A percentile compares a stretch with the other conserved stretches of the same genome.
Evolutionary conservation across 108 stramenopile species (phyloP).

Genomic region (Chaetoceros tenuissimus): DNA sequence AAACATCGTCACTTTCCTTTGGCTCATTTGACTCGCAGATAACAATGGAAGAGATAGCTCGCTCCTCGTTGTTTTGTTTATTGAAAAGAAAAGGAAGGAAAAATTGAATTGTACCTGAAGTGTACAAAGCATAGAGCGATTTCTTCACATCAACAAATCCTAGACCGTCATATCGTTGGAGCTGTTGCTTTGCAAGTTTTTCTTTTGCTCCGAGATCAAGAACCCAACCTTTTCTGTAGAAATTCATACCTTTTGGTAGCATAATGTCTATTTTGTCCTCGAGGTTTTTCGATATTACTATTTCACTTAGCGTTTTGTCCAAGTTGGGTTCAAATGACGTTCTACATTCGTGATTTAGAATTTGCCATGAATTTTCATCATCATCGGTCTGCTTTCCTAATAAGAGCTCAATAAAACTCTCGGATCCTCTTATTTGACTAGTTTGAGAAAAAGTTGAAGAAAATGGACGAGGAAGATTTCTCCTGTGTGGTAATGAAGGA

Average conservation of each 20-base stretch:
- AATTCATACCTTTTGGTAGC: slow-evolving; percentile 34
- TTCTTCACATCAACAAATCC: slow-evolving; percentile 64
- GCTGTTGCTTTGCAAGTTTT: slow-evolving; percentile 36
- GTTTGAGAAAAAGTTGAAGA: not conserved
- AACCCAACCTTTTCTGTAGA: slow-evolving; percentile 65
- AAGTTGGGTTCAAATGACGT: slow-evolving; percentile 57
- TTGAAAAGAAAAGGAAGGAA: slow-evolving; percentile 36
- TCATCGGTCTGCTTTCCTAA: slow-evolving; percentile 4
- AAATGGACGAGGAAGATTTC: not conserved
- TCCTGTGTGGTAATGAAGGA: not conserved
- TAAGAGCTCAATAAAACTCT: slow-evolving; percentile 14
- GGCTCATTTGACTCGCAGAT: slow-evolving; percentile 68
- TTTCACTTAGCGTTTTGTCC: slow-evolving; percentile 20
- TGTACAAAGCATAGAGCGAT: slow-evolving; percentile 49
- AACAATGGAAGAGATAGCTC: slow-evolving; percentile 19
- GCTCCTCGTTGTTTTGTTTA: not conserved
- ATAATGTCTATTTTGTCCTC: slow-evolving; percentile 43
- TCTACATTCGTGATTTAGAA: slow-evolving; percentile 46
- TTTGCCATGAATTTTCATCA: slow-evolving; percentile 20
- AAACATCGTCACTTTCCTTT: slow-evolving; percentile 24
- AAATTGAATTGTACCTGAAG: slow-evolving; percentile 29
- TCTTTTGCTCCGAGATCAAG: slow-evolving; percentile 43
- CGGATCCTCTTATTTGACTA: not conserved
- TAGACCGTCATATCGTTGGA: slow-evolving; percentile 35
- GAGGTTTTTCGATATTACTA: slow-evolving; percentile 28